Base-by-base conservation (phyloP, 1,139 yeast species). In the Kurtzmaniella natalensis region DNA sequence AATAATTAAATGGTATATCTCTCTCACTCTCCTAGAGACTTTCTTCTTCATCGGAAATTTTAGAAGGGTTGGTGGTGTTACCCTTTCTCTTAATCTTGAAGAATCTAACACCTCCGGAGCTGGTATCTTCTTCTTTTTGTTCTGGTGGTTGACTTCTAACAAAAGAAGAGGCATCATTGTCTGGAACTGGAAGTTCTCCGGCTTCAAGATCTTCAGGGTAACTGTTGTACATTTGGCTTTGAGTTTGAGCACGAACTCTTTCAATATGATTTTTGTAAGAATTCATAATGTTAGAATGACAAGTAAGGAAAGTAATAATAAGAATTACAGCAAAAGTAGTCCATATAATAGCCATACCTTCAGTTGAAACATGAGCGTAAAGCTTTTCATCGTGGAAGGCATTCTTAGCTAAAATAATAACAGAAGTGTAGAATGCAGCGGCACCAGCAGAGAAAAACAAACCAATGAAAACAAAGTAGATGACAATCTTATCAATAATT, bases 1-100 rank as follows among this genome's bases (percentile, higher is more conserved):
- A 23, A 11, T 23, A 23, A 23, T 23, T 23, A 23, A 5, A 11
- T 23, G 14, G 26, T n/a, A n/a, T n/a, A n/a, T n/a, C n/a, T n/a
- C n/a, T n/a, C n/a, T n/a, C n/a, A n/a, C n/a, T n/a, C n/a, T n/a
- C n/a, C n/a, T n/a, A 23, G 26, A 23, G 26, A 23, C 16, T n/a
- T n/a, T n/a, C n/a, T 51, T 78, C 85, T 40, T 76, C 81, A 46
- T 76, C 81, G 29, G 71, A 61, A 32, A 63, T 66, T 53, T 72
- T 72, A 8, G 26, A 23, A 23, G 26, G 26, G 15, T 23, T 23
- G 26, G 26, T 23, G 26, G 26, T 23, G 48, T 74, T 70, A 57
- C 77, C 77, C 20, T 35, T 35, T 67, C 87, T 80, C 63, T 81
- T 80, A 41, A 82, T 79, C 52, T 79, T 81, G 68, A 82, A 82